Conservation (phyloP, 768 basidiomycete species). For the Lactifluus volemus region DNA sequence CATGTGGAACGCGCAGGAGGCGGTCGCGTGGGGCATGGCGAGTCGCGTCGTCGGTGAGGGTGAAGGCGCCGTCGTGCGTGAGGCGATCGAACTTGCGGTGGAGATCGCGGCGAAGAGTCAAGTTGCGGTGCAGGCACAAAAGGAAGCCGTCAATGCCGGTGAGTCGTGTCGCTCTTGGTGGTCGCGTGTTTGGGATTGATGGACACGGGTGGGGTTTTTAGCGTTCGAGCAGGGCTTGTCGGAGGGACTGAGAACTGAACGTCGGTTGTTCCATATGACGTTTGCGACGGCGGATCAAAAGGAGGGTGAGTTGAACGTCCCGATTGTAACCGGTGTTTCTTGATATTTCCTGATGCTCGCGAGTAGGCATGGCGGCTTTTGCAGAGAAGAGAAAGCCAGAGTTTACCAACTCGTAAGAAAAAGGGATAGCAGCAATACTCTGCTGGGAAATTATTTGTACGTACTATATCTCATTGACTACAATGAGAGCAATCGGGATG, state of each 20-base stretch:
- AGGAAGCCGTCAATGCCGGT: constrained; percentile 93
- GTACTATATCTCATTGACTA: no score
- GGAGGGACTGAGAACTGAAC: constrained; percentile 82
- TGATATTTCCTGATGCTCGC: constrained; percentile 6
- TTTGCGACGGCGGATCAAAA: constrained; percentile 95
- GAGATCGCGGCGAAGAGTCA: constrained; percentile 76
- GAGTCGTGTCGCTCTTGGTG: not conserved
- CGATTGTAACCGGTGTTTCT: not conserved
- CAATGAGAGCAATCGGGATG: no score
- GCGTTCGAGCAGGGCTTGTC: constrained; percentile 75
- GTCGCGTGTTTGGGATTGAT: not conserved
- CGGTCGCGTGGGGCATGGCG: constrained; percentile 81
- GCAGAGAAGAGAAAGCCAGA: constrained; percentile 85
- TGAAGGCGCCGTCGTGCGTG: constrained; percentile 73
- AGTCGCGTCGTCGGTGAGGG: constrained; percentile 67
- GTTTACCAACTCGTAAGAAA: constrained; percentile 57
- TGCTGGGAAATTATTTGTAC: no score
- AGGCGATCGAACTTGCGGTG: constrained; percentile 74
- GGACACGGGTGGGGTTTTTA: constrained; percentile 19
- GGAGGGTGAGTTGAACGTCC: constrained; percentile 54
- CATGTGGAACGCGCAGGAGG: constrained; percentile 70
- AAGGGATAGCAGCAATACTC: no score
- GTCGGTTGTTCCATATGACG: constrained; percentile 80
- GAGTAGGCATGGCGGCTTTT: constrained; percentile 86
- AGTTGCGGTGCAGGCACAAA: constrained; percentile 76